Percentiles rank a stretch among this genome's conserved stretches.
These are phyloP conservation scores for Escallonia rubra DNA, from an alignment of 129 eudicot species.

Conservation along the genomic window DNA sequence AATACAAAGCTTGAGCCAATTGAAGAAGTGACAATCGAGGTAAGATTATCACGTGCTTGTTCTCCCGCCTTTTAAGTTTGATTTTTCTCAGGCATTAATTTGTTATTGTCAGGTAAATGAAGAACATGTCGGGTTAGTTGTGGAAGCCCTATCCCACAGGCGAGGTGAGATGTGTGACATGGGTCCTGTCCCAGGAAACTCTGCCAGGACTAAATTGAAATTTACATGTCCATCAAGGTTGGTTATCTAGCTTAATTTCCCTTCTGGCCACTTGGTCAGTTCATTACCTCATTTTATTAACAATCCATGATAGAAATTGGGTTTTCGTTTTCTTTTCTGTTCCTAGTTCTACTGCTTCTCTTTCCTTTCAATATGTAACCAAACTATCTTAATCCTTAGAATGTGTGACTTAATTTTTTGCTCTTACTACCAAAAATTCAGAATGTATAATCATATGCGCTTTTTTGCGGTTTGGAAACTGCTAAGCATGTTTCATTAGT, in stretches of 20 bases:
- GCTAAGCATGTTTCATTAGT: too few species aligned
- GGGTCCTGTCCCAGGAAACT: conserved; percentile 88
- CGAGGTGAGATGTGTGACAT: conserved; percentile 86
- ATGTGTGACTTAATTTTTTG: neutral
- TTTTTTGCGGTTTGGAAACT: too few species aligned
- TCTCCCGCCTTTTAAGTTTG: neutral
- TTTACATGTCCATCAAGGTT: conserved; percentile 95
- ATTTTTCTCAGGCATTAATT: neutral
- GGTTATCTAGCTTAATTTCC: conserved; percentile 4
- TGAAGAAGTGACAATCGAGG: conserved; percentile 98
- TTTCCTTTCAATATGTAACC: too few species aligned
- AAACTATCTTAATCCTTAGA: neutral
- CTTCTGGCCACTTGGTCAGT: too few species aligned
- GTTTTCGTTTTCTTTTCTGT: neutral
- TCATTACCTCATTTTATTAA: too few species aligned
- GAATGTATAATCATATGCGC: too few species aligned
- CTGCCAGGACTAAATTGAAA: conserved; percentile 72
- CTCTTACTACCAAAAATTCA: too few species aligned
- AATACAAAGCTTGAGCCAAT: conserved; percentile 86
- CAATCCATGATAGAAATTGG: too few species aligned
- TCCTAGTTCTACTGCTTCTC: too few species aligned
- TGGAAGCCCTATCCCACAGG: conserved; percentile 97
- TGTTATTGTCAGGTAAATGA: conserved; percentile 59
- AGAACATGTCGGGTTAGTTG: conserved; percentile 85
- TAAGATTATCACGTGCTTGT: conserved; percentile 5